Evolutionary conservation across 768 basidiomycete genomes (phyloP).

Genomic region (Sistotremastrum niveocremeum): DNA sequence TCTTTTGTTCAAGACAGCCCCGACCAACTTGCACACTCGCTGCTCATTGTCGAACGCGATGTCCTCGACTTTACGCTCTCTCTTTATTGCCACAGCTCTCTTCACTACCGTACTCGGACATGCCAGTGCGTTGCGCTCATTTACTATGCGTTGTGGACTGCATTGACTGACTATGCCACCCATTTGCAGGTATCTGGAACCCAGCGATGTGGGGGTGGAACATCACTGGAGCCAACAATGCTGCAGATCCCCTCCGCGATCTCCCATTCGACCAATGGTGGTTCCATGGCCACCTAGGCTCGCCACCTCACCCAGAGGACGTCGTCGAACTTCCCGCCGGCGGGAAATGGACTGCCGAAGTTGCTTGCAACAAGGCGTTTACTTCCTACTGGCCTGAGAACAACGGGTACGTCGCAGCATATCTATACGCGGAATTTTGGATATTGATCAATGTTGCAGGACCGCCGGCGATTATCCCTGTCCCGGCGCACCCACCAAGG

Average conservation of each 20-base stretch:
- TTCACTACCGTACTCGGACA: no score
- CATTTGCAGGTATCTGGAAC: conserved; percentile 32
- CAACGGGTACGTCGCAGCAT: no score
- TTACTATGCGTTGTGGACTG: no score
- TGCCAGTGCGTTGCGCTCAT: no score
- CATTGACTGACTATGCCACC: no score
- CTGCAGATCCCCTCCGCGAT: conserved; percentile 28
- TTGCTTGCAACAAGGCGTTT: conserved; percentile 46
- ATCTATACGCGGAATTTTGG: no score
- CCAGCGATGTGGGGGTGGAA: conserved; percentile 59
- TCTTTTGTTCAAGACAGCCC: no score
- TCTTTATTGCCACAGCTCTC: no score
- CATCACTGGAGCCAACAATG: conserved; percentile 46
- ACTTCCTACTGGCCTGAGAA: conserved; percentile 41
- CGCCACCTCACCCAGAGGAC: conserved; percentile 43
- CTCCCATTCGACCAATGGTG: conserved; percentile 34
- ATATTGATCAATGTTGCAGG: no score
- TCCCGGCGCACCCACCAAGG: conserved; percentile 27
- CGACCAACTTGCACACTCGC: no score
- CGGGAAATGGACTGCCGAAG: conserved; percentile 34
- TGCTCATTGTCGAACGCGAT: no score
- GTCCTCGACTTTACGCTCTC: no score
- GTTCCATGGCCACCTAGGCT: conserved; percentile 49
- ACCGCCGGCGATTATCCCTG: conserved; percentile 34
- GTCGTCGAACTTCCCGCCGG: conserved; percentile 51